Percentiles rank a stretch among this genome's conserved stretches.
Evolutionary conservation across 306 rosid genomes (phyloP).

Genomic region (Delonix regia): DNA sequence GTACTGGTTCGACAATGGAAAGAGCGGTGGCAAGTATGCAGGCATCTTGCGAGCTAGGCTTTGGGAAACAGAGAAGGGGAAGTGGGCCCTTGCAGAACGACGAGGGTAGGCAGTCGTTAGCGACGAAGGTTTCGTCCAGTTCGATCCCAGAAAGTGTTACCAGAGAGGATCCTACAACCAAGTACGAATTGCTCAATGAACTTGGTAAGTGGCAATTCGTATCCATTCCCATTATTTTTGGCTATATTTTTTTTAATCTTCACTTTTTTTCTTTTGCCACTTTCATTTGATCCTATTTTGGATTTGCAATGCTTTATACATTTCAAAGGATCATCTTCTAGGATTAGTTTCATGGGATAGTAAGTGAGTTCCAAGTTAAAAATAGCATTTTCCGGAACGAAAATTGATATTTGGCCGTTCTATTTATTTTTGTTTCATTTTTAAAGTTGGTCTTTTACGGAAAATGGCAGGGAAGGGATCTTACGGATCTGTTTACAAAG

Average conservation of each 20-base stretch:
- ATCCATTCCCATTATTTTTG: constrained; percentile 4
- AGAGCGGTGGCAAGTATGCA: constrained; percentile 96
- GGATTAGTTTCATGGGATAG: not conserved
- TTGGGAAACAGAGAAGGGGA: constrained; percentile 77
- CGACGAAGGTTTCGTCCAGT: constrained; percentile 74
- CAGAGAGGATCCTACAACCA: constrained; percentile 86
- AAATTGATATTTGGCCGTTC: not conserved
- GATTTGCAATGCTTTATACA: not conserved
- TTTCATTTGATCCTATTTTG: not conserved
- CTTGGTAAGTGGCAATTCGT: constrained; percentile 63
- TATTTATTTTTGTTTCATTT: not conserved
- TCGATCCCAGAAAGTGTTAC: constrained; percentile 91
- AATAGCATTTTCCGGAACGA: not conserved
- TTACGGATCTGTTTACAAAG: constrained; percentile 96
- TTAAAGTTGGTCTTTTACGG: not conserved
- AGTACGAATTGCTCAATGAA: constrained; percentile 94
- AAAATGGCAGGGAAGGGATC: constrained; percentile 87
- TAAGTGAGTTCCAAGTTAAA: not conserved
- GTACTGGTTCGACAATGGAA: constrained; percentile 65
- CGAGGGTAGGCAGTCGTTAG: constrained; percentile 53
- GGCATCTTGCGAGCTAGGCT: constrained; percentile 68
- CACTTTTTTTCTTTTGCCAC: too few species aligned
- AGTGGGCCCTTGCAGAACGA: constrained; percentile 67
- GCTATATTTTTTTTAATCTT: not conserved
- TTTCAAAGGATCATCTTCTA: not conserved